phyloP scores from a whole-genome alignment of 2,329 filamentous ascomycete species.

The Trichophyton verrucosum region DNA sequence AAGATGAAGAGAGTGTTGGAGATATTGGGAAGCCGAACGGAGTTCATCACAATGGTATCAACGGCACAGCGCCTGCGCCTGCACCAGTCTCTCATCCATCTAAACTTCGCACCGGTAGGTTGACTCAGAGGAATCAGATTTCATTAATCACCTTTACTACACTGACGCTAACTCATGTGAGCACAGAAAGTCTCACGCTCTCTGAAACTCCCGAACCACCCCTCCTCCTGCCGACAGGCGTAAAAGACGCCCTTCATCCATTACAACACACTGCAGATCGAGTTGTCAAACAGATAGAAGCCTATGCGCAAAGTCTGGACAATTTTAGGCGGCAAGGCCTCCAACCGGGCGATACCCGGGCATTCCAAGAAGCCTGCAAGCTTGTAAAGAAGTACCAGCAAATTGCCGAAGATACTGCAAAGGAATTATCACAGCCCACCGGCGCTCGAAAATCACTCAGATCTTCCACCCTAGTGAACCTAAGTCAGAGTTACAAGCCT shows the following conservation, averaged over 20 bases:
- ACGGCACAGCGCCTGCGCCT: background rate
- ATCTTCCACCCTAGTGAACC: background rate
- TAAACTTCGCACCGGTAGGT: constrained; percentile 3
- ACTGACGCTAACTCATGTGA: background rate
- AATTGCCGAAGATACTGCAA: constrained; percentile 41
- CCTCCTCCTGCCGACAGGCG: constrained; percentile 35
- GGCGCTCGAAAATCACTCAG: constrained; percentile 23
- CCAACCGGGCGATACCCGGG: constrained; percentile 36
- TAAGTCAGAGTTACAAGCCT: background rate
- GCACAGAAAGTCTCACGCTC: constrained; percentile 12
- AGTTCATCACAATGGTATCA: background rate
- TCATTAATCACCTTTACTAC: background rate
- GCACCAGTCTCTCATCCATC: background rate
- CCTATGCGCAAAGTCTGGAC: constrained; percentile 73
- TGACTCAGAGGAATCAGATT: background rate
- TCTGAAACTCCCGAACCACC: constrained; percentile 11
- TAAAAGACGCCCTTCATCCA: constrained; percentile 44
- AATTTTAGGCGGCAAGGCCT: constrained; percentile 47
- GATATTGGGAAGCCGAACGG: background rate
- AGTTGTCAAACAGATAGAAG: constrained; percentile 70
- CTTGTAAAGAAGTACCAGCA: constrained; percentile 53
- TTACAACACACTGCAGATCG: constrained; percentile 54
- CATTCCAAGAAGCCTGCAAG: constrained; percentile 53
- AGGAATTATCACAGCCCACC: constrained; percentile 30
- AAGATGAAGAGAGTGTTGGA: constrained; percentile 6